Evolutionary conservation across 1,139 yeast genomes (phyloP).

Genomic region (Suhomyces coccinellae): DNA sequence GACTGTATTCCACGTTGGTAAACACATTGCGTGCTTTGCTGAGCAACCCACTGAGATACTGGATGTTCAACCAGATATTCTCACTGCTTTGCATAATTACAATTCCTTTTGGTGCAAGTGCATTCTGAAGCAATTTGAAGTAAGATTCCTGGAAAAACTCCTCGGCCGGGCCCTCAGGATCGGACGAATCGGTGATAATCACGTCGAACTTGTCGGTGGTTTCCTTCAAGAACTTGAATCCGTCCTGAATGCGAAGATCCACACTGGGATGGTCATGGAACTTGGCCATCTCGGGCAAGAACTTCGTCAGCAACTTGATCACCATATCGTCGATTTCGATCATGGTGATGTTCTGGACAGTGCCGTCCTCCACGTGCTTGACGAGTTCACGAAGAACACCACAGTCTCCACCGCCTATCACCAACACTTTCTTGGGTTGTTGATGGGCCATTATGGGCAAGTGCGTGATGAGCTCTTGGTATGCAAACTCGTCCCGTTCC

Average conservation of each 20-base stretch:
- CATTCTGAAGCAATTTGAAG: constrained; percentile 68
- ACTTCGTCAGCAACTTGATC: constrained; percentile 70
- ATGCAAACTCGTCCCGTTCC: constrained; percentile 86
- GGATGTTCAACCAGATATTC: constrained; percentile 85
- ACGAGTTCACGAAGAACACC: constrained; percentile 85
- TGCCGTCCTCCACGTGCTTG: constrained; percentile 57
- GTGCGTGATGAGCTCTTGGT: constrained; percentile 87
- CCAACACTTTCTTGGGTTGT: constrained; percentile 70
- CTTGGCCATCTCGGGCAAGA: constrained; percentile 77
- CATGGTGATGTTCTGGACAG: constrained; percentile 69
- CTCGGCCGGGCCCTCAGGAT: constrained; percentile 98
- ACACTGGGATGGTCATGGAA: constrained; percentile 73
- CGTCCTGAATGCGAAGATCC: constrained; percentile 78
- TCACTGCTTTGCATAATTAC: constrained; percentile 92
- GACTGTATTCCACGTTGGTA: constrained; percentile 73
- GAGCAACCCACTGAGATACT: constrained; percentile 61
- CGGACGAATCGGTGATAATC: constrained; percentile 93
- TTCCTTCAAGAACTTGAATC: constrained; percentile 72
- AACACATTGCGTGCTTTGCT: constrained; percentile 69
- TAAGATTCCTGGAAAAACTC: constrained; percentile 84
- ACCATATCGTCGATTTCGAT: constrained; percentile 93
- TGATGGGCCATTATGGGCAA: constrained; percentile 76
- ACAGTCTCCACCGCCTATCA: constrained; percentile 94
- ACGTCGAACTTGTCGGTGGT: constrained; percentile 61
- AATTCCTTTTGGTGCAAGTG: constrained; percentile 68